A percentile compares a stretch with the other conserved stretches of the same genome.
These are phyloP conservation scores for Lactarius evosmus DNA, from an alignment of 768 basidiomycete species.

Conservation along the genomic window DNA sequence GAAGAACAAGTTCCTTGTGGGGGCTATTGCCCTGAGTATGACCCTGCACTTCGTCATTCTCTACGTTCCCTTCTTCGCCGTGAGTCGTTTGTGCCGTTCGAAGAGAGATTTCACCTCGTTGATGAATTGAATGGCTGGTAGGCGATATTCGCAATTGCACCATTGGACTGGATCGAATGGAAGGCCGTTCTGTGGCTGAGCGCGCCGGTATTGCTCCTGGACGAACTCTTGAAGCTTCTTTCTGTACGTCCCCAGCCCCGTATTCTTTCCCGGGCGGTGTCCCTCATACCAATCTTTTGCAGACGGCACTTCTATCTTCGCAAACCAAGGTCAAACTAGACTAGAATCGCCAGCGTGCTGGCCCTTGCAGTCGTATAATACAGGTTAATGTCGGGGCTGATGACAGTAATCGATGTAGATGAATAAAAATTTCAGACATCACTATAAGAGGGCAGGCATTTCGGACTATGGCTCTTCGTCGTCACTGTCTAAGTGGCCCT, in stretches of 20 bases:
- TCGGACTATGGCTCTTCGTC: slow-evolving; percentile 36
- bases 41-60: slow-evolving; percentile 89
- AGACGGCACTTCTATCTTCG: slow-evolving; percentile 59
- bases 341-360: slow-evolving; percentile 27
- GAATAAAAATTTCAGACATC: not conserved
- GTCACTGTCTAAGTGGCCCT: slow-evolving; percentile 61
- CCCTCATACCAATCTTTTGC: not conserved
- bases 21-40: slow-evolving; percentile 88
- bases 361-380: slow-evolving; percentile 1
- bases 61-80: slow-evolving; percentile 96
- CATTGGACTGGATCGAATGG: slow-evolving; percentile 95
- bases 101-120: slow-evolving; percentile 3
- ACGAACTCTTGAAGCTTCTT: slow-evolving; percentile 85
- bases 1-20: slow-evolving; percentile 93
- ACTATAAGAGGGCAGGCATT: slow-evolving; percentile 3
- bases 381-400: not conserved
- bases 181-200: slow-evolving; percentile 86
- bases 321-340: slow-evolving; percentile 52
- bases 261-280: slow-evolving; percentile 17
- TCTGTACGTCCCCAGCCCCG: slow-evolving; percentile 47
- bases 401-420: not conserved
- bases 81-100: slow-evolving; percentile 46
- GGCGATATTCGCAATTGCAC: slow-evolving; percentile 87
- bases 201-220: slow-evolving; percentile 83
- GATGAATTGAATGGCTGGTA: slow-evolving; percentile 34